Evolutionary conservation across 1,284 basidiomycete species (phyloP), one percentile per base, ranked within the genome.

Genomic region (Malassezia furfur): DNA sequence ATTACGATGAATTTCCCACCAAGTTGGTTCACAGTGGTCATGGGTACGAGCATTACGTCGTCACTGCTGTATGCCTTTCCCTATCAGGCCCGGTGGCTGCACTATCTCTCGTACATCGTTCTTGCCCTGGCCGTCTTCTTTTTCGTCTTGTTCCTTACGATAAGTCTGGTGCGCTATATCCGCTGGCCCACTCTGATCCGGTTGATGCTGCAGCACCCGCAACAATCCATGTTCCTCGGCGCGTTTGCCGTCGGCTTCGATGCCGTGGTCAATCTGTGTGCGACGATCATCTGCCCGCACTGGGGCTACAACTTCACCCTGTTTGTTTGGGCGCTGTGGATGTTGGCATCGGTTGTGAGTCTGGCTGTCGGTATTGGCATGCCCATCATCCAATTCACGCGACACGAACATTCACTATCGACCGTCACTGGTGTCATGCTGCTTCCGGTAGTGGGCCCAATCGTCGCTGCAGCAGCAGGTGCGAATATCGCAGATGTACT

Each of bases 321-420:
- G 51, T 75, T 81, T 32, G 75, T 85, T n/a, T 85, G 85, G 81
- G 80, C 68, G 0, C 66, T 86, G 10, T 88, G 86, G 86, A 88
- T 85, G 86, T 60, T 84, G 37, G 81, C 85, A 60, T 78, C 82
- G 2, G 73, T 78, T 1, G 63, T 85, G 19, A 82, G 85, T 1
- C 66, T 83, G 7, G 25, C 80, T 19, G 82, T 82, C 57, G 82
- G 81, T 60, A 82, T 85, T 71, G 81, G 83, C 9, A 77, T 84
- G 54, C 74, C 85, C 3, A 83, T 85, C 64, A 71, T 82, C 40
- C 85, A 86, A 83, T 80, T 83, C 54, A 82, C 81, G 0, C 74
- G 77, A 7, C 86, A 88, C 36, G 75, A 76, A 1, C 83, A 86
- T 63, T 77, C 80, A 1, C 68, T 83, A 4, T 76, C 80, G 50